Percentiles rank a stretch among this genome's conserved stretches.
phyloP scores from a whole-genome alignment of 2,329 filamentous ascomycete species.

The Arthrobotrys conoides region DNA sequence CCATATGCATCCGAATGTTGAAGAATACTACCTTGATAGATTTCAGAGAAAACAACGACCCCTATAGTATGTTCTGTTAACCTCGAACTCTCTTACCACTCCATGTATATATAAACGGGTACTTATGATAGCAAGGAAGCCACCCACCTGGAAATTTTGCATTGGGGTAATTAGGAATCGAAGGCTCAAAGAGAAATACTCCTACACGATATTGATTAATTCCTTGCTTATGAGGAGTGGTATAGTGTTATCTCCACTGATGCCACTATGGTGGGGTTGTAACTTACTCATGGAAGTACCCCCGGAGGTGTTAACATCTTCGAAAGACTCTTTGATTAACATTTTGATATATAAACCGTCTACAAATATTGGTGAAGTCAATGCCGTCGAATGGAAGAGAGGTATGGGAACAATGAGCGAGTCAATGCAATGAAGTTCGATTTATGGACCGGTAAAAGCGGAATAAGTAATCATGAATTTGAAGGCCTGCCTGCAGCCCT shows the following conservation, averaged over 20 bases:
- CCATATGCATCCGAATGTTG: not conserved
- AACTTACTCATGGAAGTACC: conserved; percentile 72
- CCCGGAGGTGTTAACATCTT: conserved; percentile 74
- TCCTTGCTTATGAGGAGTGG: conserved; percentile 2
- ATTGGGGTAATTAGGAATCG: conserved; percentile 85
- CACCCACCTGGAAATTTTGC: conserved; percentile 72
- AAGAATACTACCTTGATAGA: conserved; percentile 82
- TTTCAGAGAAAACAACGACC: conserved; percentile 91
- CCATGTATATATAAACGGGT: not conserved
- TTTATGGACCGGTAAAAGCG: conserved; percentile 6
- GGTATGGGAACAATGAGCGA: not conserved
- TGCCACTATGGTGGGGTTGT: conserved; percentile 67
- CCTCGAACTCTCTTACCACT: not conserved
- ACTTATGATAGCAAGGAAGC: not conserved
- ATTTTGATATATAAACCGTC: conserved; percentile 67
- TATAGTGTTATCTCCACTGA: not conserved
- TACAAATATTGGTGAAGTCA: not conserved
- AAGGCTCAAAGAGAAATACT: conserved; percentile 89
- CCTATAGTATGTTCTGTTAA: conserved; percentile 8
- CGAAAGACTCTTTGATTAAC: conserved; percentile 74
- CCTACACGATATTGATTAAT: conserved; percentile 71
- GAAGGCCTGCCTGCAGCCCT: not conserved
- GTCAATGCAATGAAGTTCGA: not conserved
- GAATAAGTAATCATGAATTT: conserved; percentile 8
- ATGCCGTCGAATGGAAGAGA: not conserved